Base-by-base conservation (phyloP, 2,329 filamentous ascomycete genomes). In the Akanthomyces uredinophilus region DNA sequence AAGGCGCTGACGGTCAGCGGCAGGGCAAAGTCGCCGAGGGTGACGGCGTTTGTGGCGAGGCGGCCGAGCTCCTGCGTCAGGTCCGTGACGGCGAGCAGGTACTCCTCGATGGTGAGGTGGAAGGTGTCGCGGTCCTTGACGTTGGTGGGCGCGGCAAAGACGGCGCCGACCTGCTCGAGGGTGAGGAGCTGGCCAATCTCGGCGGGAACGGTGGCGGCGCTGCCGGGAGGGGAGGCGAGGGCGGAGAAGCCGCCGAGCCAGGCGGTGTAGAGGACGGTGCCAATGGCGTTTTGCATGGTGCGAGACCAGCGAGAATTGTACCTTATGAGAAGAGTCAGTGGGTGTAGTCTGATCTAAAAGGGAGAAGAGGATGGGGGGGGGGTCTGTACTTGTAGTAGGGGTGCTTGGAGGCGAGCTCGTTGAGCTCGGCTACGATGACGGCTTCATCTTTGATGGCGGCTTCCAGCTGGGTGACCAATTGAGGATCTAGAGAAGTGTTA, bases 41-140 rank as follows among this genome's bases (percentile, higher is more conserved):
- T 96, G 66, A 99, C 95, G 5, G 91, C 89, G 77, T 99, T 99
- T 76, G 95, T 91, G 39, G 95, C 92, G 63, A 99, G 85, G 47
- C 94, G 91, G 64, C 90, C 84, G 70, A 99, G 84, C 78, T 99
- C 95, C 71, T 96, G 92, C 44, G 95, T 90, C 64, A 98, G 85
- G 64, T 88, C 86, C 63, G 95, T 94, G 63, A 98, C 82, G 16
- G 92, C 88, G 64, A 96, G 87, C 27, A 99, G 87, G 75, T 99
- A 99, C 77, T 99, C 95, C 77, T 99, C 95, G 69, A 98, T 94
- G 49, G 92, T 96, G 70, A 99, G 82, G 74, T 99, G 95, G 82
- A 99, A 99, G 56, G 87, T 85, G 73, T 98, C 94, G 65, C 84
- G 81, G 70, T 94, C 89, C 75, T 96, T 96, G 70, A 96, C 83